Conservation (phyloP, 169 alveolate species). For the Plasmodium knowlesi region DNA sequence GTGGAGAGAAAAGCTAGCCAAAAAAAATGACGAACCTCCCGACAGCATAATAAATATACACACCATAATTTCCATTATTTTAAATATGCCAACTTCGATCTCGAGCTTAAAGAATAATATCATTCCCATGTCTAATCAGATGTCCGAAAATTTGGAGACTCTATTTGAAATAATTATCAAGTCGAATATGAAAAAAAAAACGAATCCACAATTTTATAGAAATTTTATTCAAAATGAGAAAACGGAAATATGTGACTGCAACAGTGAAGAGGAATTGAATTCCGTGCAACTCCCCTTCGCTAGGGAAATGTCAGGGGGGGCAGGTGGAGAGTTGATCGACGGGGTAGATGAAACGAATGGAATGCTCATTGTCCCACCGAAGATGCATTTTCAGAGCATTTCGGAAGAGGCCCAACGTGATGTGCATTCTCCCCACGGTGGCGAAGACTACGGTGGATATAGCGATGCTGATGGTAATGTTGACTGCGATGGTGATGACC, state of each 20-base stretch:
- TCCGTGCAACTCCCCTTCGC: not conserved
- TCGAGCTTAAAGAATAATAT: slow-evolving; percentile 57
- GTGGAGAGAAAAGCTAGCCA: slow-evolving; percentile 55
- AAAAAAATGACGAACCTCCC: slow-evolving; percentile 32
- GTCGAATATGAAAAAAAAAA: slow-evolving; percentile 27
- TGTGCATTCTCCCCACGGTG: not conserved
- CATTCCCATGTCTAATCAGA: slow-evolving; percentile 28
- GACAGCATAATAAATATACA: slow-evolving; percentile 63
- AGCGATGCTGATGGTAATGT: not conserved
- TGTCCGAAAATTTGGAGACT: slow-evolving; percentile 58
- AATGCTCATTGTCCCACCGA: slow-evolving; percentile 7
- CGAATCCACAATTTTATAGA: slow-evolving; percentile 9
- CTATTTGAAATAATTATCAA: slow-evolving; percentile 39
- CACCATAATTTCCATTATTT: slow-evolving; percentile 50
- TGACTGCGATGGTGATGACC: not conserved
- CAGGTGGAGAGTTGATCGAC: not conserved
- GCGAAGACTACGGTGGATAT: not conserved
- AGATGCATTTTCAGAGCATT: slow-evolving; percentile 33
- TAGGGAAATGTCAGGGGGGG: not conserved
- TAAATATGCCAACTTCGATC: slow-evolving; percentile 48
- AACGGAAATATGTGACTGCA: not conserved
- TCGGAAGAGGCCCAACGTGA: slow-evolving; percentile 6
- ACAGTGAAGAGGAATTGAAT: slow-evolving; percentile 6
- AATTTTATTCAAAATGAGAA: slow-evolving; percentile 19
- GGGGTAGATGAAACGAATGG: not conserved